Base-by-base conservation (phyloP, 805 yeast species). In the Pichia insulana region DNA sequence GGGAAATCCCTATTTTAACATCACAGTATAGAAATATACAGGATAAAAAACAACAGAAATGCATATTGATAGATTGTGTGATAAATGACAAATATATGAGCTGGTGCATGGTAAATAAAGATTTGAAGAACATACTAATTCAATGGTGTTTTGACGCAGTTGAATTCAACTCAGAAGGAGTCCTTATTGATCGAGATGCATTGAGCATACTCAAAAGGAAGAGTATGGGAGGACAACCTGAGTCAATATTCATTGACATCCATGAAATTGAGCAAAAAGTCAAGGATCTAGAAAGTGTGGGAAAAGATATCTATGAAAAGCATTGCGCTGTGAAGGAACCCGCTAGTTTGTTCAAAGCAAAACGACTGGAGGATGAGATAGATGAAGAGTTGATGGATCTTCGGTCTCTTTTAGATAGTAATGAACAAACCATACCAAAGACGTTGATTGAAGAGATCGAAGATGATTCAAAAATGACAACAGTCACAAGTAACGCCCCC, bases 131-230 rank as follows among this genome's bases (percentile, higher is more conserved):
- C 37, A 80, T 87, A 12, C 57, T 85, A 38, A 73, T 83, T 7
- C 95, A 86, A 56, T 86, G 95, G 83, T 81, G 95, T 53, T 58
- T 87, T 33, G 95, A 86, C 55, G 73, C 88, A 10, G 76, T 84
- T 3, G 96, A 86, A 56, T 56, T 52, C 34, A 47, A 51, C 31
- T 34, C 44, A 7, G 53, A 50, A 2, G 50, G 44, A 12, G 40
- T 78, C 2, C 59, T 64, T 4, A 65, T 88, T 15, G 83, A 81
- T 42, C 64, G 95, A 41, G 82, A 80, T 40, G 57, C 57, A 30
- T 66, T 77, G 37, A 57, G 76, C 3, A 65, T 75, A 2, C 96
- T 96, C 1, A 85, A 84, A 51, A 69, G 90, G 77, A 58, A 68
- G 10, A 63, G 71, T 39, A 88, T 88, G 63, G 95, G 95, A 1